Evolutionary conservation across 1,284 basidiomycete species (phyloP).

Genomic region (Austropuccinia psidii): DNA sequence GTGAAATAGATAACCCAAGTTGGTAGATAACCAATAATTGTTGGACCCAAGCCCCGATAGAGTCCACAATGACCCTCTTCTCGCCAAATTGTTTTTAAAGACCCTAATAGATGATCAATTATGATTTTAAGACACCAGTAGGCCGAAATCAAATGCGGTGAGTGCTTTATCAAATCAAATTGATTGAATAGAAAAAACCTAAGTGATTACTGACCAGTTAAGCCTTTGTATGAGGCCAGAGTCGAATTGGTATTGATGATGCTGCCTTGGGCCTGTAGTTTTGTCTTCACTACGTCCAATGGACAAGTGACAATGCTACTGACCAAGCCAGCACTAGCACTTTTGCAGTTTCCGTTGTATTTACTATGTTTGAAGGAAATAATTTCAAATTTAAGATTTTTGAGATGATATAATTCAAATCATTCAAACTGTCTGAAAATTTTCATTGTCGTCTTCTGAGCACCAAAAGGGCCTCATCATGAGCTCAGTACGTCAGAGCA

Average conservation of each 20-base stretch:
- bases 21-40: slow-evolving; percentile 84
- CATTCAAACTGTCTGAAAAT: no score
- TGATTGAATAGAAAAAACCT: no score
- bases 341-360: no score
- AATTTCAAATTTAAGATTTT: no score
- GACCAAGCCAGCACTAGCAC: slow-evolving; percentile 66
- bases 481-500: no score
- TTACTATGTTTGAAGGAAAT: no score
- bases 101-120: no score
- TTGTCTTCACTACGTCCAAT: slow-evolving; percentile 94
- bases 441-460: no score
- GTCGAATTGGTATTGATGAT: neutral
- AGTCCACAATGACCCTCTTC: slow-evolving; percentile 74
- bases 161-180: slow-evolving; percentile 40
- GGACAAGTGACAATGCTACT: slow-evolving; percentile 93
- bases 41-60: slow-evolving; percentile 90
- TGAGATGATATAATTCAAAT: no score
- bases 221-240: slow-evolving; percentile 36
- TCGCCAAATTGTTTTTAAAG: slow-evolving; percentile 61
- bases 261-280: slow-evolving; percentile 73
- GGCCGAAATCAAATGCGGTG: neutral
- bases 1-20: slow-evolving; percentile 98
- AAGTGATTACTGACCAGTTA: slow-evolving; percentile 39
- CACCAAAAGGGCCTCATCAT: no score
- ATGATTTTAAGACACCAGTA: neutral